Percentiles rank a stretch among this genome's conserved stretches.
Evolutionary conservation across 2,329 filamentous ascomycete genomes (phyloP).

Genomic region (Cordyceps tenuipes): DNA sequence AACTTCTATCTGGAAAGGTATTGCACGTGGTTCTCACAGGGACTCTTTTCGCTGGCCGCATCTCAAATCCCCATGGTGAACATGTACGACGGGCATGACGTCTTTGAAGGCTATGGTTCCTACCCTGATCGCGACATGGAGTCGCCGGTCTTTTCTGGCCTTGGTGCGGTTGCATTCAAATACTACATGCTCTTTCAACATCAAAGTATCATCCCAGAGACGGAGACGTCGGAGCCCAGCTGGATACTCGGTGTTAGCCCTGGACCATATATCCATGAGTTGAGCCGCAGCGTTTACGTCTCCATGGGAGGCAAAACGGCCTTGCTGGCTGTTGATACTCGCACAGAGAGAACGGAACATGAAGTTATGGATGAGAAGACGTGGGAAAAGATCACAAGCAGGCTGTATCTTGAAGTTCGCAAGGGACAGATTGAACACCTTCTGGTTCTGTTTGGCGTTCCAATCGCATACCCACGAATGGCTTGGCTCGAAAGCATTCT

Average conservation of each 20-base stretch:
- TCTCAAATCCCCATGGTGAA: conserved; percentile 98
- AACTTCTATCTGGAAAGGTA: conserved; percentile 83
- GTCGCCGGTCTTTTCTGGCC: conserved; percentile 77
- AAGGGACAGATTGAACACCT: conserved; percentile 84
- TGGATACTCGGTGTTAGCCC: conserved; percentile 75
- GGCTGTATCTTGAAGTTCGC: conserved; percentile 72
- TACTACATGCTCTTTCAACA: conserved; percentile 99
- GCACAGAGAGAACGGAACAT: conserved; percentile 79
- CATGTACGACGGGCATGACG: conserved; percentile 93
- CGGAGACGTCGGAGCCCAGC: conserved; percentile 74
- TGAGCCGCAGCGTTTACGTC: conserved; percentile 80
- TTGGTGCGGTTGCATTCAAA: conserved; percentile 91
- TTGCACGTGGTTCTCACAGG: conserved; percentile 91
- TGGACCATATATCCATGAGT: conserved; percentile 84
- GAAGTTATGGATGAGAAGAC: conserved; percentile 74
- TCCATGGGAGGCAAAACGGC: conserved; percentile 69
- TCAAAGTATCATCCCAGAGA: conserved; percentile 76
- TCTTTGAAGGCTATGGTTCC: conserved; percentile 86
- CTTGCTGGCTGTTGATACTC: conserved; percentile 80
- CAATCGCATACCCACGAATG: conserved; percentile 68
- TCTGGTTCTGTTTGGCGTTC: conserved; percentile 77
- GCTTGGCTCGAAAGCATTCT: conserved; percentile 69
- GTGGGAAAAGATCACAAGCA: conserved; percentile 79
- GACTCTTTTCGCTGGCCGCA: conserved; percentile 84
- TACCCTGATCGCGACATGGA: conserved; percentile 90